phyloP scores from a whole-genome alignment of 1,284 basidiomycete genomes.

The Boletus semigastroideus region DNA sequence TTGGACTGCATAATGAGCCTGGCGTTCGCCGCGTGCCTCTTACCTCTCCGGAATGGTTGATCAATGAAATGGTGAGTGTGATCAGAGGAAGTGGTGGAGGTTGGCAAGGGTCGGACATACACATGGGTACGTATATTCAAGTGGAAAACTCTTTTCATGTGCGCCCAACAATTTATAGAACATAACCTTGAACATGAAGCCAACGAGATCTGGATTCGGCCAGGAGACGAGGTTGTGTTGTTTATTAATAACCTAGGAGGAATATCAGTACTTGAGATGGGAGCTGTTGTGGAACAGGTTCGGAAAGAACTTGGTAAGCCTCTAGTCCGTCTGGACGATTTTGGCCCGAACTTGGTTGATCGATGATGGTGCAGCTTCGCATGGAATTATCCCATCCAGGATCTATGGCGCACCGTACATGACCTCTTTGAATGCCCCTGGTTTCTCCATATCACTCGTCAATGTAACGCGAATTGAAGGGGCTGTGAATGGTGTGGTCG shows the following conservation, averaged over 20 bases:
- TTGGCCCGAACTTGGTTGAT: not conserved
- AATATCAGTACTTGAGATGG: constrained; percentile 53
- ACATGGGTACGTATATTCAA: constrained; percentile 8
- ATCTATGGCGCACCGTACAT: constrained; percentile 42
- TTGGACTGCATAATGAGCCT: constrained; percentile 60
- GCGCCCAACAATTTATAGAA: not conserved
- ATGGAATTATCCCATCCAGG: constrained; percentile 29
- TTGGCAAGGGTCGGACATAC: constrained; percentile 13
- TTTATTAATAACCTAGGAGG: constrained; percentile 61
- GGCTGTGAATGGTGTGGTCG: constrained; percentile 10
- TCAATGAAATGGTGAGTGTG: constrained; percentile 41
- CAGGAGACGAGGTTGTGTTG: constrained; percentile 37
- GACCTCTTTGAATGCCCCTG: constrained; percentile 47
- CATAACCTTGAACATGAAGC: not conserved
- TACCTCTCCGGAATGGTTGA: constrained; percentile 29
- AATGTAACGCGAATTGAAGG: constrained; percentile 29
- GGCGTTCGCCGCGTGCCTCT: constrained; percentile 44
- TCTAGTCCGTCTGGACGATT: not conserved
- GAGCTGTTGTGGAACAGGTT: constrained; percentile 46
- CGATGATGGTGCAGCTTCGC: constrained; percentile 5
- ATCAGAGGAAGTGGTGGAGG: constrained; percentile 24
- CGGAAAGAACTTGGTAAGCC: constrained; percentile 41
- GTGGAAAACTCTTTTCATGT: not conserved
- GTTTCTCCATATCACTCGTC: constrained; percentile 43
- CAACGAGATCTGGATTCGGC: constrained; percentile 16